Evolutionary conservation across 1,139 yeast genomes (phyloP).

Genomic region (Saccharomyces hybrid): DNA sequence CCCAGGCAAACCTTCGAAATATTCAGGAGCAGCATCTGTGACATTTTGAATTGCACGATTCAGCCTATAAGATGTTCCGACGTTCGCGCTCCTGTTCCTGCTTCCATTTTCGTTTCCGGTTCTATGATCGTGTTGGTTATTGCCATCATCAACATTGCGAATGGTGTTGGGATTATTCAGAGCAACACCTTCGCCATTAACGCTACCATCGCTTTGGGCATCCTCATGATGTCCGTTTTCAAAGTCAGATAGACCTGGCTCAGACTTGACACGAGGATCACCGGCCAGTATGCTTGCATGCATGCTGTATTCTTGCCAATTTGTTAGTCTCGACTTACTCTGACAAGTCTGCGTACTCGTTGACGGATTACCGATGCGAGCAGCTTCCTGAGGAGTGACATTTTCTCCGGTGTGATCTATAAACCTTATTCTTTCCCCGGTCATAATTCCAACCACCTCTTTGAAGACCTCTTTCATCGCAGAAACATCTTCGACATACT

Average conservation of each 20-base stretch:
- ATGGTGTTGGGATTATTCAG: background rate
- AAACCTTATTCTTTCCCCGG: conserved; percentile 36
- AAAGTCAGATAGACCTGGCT: conserved; percentile 2
- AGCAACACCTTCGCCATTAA: background rate
- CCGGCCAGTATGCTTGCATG: background rate
- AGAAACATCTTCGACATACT: conserved; percentile 20
- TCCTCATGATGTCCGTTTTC: background rate
- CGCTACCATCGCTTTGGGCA: background rate
- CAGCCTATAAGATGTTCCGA: conserved; percentile 14
- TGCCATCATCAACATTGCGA: background rate
- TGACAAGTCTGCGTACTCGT: background rate
- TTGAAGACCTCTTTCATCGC: conserved; percentile 30
- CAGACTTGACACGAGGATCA: background rate
- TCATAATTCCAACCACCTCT: conserved; percentile 33
- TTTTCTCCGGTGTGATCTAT: conserved; percentile 36
- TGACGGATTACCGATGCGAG: background rate
- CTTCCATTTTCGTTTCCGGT: background rate
- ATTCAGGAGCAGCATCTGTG: conserved; percentile 24
- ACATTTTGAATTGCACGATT: conserved; percentile 24
- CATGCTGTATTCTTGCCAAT: background rate
- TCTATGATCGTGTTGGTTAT: background rate
- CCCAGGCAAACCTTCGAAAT: conserved; percentile 26
- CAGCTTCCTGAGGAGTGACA: conserved; percentile 25
- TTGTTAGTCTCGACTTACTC: background rate
- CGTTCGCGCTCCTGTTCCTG: conserved; percentile 4